Percentiles rank a stretch among this genome's conserved stretches.
phyloP scores from a whole-genome alignment of 2,329 filamentous ascomycete species.

The Boeremia exigua region DNA sequence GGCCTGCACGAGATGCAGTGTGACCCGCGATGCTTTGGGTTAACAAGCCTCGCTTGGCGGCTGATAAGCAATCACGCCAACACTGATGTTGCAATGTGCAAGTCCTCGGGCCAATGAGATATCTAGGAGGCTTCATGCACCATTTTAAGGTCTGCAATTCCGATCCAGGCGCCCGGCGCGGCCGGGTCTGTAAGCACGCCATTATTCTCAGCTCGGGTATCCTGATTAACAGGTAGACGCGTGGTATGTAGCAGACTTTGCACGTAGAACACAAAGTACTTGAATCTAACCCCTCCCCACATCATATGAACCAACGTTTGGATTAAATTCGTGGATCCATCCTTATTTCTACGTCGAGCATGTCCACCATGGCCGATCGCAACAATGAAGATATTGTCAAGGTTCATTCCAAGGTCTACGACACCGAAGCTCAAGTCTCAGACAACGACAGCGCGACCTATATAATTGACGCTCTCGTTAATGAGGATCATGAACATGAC shows the following conservation, averaged over 20 bases:
- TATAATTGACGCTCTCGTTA: slow-evolving; percentile 22
- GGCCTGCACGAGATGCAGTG: background rate
- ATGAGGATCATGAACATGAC: slow-evolving; percentile 54
- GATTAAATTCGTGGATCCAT: background rate
- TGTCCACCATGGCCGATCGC: slow-evolving; percentile 10
- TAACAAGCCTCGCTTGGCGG: slow-evolving; percentile 21
- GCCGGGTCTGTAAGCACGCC: slow-evolving; percentile 18
- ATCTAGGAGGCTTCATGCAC: background rate
- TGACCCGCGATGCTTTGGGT: slow-evolving; percentile 1
- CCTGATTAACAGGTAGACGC: background rate
- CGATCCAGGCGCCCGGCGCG: slow-evolving; percentile 16
- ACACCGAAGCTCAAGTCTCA: slow-evolving; percentile 18
- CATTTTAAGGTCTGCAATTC: background rate
- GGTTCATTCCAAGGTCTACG: slow-evolving; percentile 14
- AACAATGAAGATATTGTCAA: slow-evolving; percentile 3
- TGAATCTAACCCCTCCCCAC: background rate
- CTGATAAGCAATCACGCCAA: slow-evolving; percentile 17
- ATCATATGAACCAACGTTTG: background rate
- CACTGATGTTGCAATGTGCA: slow-evolving; percentile 3
- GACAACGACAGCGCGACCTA: slow-evolving; percentile 20
- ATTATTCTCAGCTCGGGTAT: slow-evolving; percentile 5
- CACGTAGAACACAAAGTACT: background rate
- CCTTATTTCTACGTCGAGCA: background rate
- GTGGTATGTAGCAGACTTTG: background rate
- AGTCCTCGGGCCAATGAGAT: slow-evolving; percentile 3